These are phyloP conservation scores for Xylaria sp. DNA, from an alignment of 2,329 filamentous ascomycete genomes.

Conservation along the genomic window DNA sequence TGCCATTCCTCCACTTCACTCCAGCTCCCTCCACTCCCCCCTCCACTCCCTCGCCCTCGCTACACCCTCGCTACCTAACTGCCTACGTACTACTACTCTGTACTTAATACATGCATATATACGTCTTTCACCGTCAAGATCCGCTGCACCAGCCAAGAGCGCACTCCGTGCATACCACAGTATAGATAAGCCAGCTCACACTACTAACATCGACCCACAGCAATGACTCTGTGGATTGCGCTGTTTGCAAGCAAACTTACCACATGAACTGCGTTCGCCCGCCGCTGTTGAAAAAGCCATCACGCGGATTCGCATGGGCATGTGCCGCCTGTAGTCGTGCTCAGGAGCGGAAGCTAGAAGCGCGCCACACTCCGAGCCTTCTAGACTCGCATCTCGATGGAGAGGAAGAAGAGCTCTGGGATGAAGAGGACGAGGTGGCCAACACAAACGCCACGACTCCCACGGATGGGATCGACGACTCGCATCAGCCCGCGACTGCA, in stretches of 20 bases:
- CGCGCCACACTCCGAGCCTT: conserved; percentile 74
- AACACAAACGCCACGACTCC: conserved; percentile 61
- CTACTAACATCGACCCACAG: conserved; percentile 40
- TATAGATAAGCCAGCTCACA: conserved; percentile 11
- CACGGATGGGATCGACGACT: conserved; percentile 52
- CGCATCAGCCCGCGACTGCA: conserved; percentile 59
- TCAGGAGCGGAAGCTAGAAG: conserved; percentile 89
- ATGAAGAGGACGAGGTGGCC: conserved; percentile 66
- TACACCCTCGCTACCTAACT: not conserved
- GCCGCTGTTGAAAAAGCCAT: conserved; percentile 89
- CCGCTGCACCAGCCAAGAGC: not conserved
- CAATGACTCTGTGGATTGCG: conserved; percentile 93
- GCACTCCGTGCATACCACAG: conserved; percentile 18
- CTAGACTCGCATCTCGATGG: conserved; percentile 61
- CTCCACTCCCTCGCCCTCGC: not conserved
- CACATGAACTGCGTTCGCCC: conserved; percentile 98
- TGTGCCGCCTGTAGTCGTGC: conserved; percentile 93
- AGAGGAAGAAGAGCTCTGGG: conserved; percentile 58
- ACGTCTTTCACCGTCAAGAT: not conserved
- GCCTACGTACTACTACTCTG: not conserved
- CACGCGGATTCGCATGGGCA: conserved; percentile 95
- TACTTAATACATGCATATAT: not conserved
- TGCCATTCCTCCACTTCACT: conserved; percentile 13
- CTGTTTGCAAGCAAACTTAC: conserved; percentile 89
- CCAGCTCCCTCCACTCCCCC: conserved; percentile 4